Base-by-base conservation (phyloP, 306 rosid species). In the Lathyrus oleraceus region DNA sequence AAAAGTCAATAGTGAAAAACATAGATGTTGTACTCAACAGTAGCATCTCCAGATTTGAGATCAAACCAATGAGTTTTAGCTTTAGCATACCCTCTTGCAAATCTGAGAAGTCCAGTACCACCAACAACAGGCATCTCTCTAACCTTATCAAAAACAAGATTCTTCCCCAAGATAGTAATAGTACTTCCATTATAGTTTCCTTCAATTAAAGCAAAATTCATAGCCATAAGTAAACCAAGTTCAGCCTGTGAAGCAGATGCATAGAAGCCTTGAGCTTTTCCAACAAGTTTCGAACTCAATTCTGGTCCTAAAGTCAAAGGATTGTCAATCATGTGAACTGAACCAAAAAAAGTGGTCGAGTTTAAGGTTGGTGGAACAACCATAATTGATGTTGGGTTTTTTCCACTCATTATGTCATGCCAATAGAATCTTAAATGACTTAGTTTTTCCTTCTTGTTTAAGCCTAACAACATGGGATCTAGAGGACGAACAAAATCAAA, bases 101-200 rank as follows among this genome's bases (percentile, higher is more conserved):
- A 86, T 36, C 90, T 28, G 76, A 91, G 85, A 48, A 88, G 9
- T 1, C 97, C 92, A 20, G 85, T 88, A 0, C 97, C 96, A 4
- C 91, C 94, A 16, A 87, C 47, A 47, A 87, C 87, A 8, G 91
- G 91, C 91, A 90, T 72, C 71, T 90, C 91, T 20, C 96, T 83
- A 4, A 73, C 78, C 42, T 62, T 77, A 2, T 75, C 0, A 21
- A 70, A n/a, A 8, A 78, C 76, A 0, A 62, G 62, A 36, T 87
- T 84, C 61, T 88, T 72, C 1, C 96, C 96, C 21, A 90, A 45
- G 1, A 87, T 42, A 0, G 85, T 78, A 23, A 87, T 44, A 4
- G 79, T 65, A 70, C 96, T 90, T 0, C 87, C 92, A 20, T 84
- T 87, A 47, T 91, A 89, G 19, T 85, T 89, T 4, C 93, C 96